A percentile compares a stretch with the other conserved stretches of the same genome.
phyloP scores from a whole-genome alignment of 306 rosid genomes.

The Senna tora region DNA sequence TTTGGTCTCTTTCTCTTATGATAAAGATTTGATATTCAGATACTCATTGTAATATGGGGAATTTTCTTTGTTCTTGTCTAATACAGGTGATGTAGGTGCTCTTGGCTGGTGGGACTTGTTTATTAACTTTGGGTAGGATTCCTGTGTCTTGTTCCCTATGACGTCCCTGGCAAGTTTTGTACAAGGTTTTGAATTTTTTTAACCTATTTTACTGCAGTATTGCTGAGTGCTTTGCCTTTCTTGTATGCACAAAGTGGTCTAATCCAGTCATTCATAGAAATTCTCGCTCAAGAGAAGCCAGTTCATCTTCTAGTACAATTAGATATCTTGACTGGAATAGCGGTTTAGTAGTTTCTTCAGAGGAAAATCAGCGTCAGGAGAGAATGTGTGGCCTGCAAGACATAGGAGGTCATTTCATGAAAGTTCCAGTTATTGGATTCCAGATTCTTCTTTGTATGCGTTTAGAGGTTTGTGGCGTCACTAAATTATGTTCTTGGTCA shows the following conservation, averaged over 20 bases:
- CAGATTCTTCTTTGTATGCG: slow-evolving; percentile 95
- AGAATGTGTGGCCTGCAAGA: slow-evolving; percentile 91
- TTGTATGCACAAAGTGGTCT: slow-evolving; percentile 99
- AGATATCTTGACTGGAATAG: slow-evolving; percentile 92
- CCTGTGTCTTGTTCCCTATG: slow-evolving; percentile 31
- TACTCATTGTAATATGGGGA: slow-evolving; percentile 19
- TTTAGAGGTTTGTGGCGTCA: slow-evolving; percentile 67
- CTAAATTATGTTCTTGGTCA: slow-evolving; percentile 35
- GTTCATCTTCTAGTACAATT: slow-evolving; percentile 74
- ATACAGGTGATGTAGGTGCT: slow-evolving; percentile 86
- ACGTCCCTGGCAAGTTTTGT: slow-evolving; percentile 30
- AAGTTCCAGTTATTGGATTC: slow-evolving; percentile 82
- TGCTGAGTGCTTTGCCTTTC: slow-evolving; percentile 94
- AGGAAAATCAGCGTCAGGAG: slow-evolving; percentile 65
- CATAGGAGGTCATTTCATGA: slow-evolving; percentile 94
- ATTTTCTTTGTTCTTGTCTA: slow-evolving; percentile 31
- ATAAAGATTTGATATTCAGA: slow-evolving; percentile 22
- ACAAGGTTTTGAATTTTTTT: slow-evolving; percentile 33
- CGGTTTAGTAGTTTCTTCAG: slow-evolving; percentile 74
- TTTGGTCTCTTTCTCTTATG: slow-evolving; percentile 21
- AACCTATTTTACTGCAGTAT: slow-evolving; percentile 58
- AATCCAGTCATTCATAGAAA: slow-evolving; percentile 91
- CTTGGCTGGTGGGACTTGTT: slow-evolving; percentile 99
- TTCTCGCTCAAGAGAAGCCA: slow-evolving; percentile 63
- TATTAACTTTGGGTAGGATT: slow-evolving; percentile 85